Evolutionary conservation across 176 grass and related monocot genomes (phyloP).

Genomic region (Triticum timopheevii): DNA sequence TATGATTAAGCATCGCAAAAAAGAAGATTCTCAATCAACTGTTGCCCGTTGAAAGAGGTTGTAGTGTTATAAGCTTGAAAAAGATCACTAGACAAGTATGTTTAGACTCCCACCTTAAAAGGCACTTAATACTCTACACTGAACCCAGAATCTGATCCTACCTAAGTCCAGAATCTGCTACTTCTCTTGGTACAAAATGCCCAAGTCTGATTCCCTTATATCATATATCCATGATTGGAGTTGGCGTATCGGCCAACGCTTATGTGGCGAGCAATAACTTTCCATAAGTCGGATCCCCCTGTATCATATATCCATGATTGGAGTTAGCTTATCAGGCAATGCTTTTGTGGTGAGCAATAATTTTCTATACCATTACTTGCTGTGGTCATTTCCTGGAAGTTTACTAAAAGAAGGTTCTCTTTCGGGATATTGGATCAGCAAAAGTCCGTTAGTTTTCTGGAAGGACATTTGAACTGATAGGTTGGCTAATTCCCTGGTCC

Average conservation of each 20-base stretch:
- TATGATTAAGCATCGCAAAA: neutral
- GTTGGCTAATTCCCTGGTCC: neutral
- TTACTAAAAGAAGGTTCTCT: neutral
- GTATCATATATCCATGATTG: slow-evolving; percentile 3
- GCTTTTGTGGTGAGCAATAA: neutral
- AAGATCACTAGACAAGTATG: neutral
- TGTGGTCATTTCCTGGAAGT: neutral
- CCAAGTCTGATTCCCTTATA: neutral
- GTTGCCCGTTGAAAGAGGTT: neutral
- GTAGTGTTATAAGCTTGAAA: neutral
- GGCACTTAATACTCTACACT: neutral
- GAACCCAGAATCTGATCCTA: neutral
- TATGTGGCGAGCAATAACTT: neutral
- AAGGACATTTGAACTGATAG: slow-evolving; percentile 11
- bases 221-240: slow-evolving; percentile 3
- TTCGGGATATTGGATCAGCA: neutral
- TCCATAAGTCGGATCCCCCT: neutral
- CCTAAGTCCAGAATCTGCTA: neutral
- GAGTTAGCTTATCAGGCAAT: neutral
- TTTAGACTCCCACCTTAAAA: neutral
- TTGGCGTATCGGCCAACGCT: neutral
- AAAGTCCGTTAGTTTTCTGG: neutral
- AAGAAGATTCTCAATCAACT: neutral
- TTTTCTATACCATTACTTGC: slow-evolving; percentile 2
- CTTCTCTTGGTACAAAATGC: neutral